Base-by-base conservation (phyloP, 306 rosid genomes). In the Gillenia trifoliata region DNA sequence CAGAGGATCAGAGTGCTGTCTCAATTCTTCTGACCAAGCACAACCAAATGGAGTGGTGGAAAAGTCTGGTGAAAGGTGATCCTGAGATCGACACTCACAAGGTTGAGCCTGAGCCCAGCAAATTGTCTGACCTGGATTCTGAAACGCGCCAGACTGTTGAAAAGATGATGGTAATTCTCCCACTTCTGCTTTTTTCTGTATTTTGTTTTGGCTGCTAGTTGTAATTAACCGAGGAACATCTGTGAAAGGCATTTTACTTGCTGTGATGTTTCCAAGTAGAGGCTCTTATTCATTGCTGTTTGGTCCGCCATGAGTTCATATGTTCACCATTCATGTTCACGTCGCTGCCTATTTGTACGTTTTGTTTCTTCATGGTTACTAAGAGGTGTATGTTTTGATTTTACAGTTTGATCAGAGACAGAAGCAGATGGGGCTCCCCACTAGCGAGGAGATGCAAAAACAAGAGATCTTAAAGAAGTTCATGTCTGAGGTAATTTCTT, bases 1-100 rank as follows among this genome's bases (percentile, higher is more conserved):
- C 93, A 95, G 98, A 95, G 98, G 99, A 95, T 79, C 96, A 92
- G 74, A 89, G 67, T 65, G 33, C 85, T 17, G 0, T 95, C 74
- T 87, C 96, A 61, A 86, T 95, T 82, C 98, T 95, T 49, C 84
- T 95, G 85, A 95, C 99, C 72, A 95, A 95, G 85, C 96, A 86
- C 59, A 88, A 95, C 80, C 97, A 92, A 81, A 86, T 95, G 98
- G 96, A 89, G 71, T 95, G 99, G 99, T 95, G 99, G 99, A 95
- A 88, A 75, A 78, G 82, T 81, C 62, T 95, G 65, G 90, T 95
- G 56, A 95, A 90, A 80, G 99, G 99, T 28, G 98, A 88, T 62
- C 98, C 97, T 73, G 92, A 88, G 76, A 76, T 95, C 23, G 95
- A 95, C 82, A 92, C 98, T 15, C 98, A 95, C 50, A 92, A 89